Evolutionary conservation across 129 eudicot species (phyloP).

Genomic region (Cynara cardunculus): DNA sequence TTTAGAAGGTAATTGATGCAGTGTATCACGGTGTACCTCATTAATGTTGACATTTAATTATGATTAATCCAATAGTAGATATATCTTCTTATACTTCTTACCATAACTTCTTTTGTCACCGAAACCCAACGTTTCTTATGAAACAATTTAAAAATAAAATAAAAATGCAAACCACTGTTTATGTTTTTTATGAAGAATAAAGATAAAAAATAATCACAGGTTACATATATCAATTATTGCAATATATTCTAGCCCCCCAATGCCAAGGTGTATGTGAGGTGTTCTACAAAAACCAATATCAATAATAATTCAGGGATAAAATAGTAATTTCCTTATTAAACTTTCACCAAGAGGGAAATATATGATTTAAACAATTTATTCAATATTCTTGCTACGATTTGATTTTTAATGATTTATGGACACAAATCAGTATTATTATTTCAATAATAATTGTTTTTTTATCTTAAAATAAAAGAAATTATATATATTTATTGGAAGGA

Average conservation of each 20-base stretch:
- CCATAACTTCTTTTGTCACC: no score
- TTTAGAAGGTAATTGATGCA: no score
- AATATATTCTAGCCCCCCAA: not conserved
- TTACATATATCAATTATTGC: not conserved
- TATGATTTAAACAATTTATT: not conserved
- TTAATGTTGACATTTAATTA: no score
- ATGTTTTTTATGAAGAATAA: not conserved
- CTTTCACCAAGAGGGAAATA: not conserved
- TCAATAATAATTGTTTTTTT: not conserved
- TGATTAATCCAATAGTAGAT: no score
- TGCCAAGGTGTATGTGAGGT: not conserved
- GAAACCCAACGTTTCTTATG: no score
- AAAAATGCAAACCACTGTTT: no score
- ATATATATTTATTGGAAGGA: not conserved
- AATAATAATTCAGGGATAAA: not conserved
- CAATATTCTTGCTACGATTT: no score
- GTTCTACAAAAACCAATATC: not conserved
- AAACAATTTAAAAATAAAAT: no score
- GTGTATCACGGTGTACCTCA: no score
- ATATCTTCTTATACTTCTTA: no score
- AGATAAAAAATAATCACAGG: conserved; percentile 7
- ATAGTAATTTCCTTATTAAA: no score
- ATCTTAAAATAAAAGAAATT: not conserved
- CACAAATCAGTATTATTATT: not conserved
- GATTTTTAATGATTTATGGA: no score